Evolutionary conservation across 495 filamentous ascomycete genomes (phyloP).

Genomic region (Copromyces sp.): DNA sequence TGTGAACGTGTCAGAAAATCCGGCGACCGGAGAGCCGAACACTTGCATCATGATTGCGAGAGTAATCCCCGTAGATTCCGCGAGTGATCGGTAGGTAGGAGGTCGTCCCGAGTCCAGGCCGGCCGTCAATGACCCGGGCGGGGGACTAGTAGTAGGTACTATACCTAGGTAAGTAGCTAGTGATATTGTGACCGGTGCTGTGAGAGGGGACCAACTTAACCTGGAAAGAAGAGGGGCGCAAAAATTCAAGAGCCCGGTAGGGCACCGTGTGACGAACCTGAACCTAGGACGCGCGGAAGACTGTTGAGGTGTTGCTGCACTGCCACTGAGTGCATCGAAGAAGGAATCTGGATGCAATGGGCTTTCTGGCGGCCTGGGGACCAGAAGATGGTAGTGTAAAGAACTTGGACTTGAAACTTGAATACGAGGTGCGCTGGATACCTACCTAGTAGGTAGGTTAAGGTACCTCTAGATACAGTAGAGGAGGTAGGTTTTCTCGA

Average conservation of each 20-base stretch:
- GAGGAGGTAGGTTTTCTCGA: not conserved
- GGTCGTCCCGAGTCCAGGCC: not conserved
- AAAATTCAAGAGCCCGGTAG: not conserved
- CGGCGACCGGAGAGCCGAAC: not conserved
- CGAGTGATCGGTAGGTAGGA: not conserved
- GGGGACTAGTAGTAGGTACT: not conserved
- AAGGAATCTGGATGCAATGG: not conserved
- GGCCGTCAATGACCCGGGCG: not conserved
- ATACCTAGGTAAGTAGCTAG: not conserved
- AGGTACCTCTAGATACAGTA: too few relatives aligned
- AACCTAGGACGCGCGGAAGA: not conserved
- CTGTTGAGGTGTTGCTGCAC: not conserved
- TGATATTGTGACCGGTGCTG: not conserved
- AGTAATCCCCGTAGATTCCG: not conserved
- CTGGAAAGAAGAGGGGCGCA: not conserved
- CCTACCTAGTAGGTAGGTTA: not conserved
- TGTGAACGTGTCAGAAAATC: not conserved
- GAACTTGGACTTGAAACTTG: not conserved
- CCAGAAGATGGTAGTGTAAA: not conserved
- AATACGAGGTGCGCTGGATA: not conserved
- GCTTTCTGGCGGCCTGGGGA: not conserved
- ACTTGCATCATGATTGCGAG: not conserved
- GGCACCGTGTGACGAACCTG: not conserved
- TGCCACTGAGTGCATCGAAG: not conserved
- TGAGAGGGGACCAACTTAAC: not conserved